phyloP scores from a whole-genome alignment of 805 yeast genomes.

The Saccharomycopsis sp. region DNA sequence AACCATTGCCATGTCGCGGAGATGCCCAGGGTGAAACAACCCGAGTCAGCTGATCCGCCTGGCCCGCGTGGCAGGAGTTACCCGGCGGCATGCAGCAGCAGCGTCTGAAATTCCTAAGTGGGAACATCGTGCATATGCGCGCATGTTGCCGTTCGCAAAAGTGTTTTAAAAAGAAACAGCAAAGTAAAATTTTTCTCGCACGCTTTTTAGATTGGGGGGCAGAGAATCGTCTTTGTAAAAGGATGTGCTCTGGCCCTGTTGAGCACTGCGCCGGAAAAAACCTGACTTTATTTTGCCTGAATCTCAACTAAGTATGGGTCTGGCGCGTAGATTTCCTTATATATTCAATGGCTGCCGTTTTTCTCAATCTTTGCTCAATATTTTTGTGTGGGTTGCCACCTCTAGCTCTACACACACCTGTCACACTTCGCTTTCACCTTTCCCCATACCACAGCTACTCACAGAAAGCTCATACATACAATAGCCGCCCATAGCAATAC shows the following conservation, averaged over 20 bases:
- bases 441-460: too few species aligned
- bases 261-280: too few species aligned
- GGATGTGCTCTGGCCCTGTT: not conserved
- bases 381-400: not conserved
- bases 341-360: slow-evolving; percentile 1
- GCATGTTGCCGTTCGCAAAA: slow-evolving; percentile 1
- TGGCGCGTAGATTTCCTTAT: not conserved
- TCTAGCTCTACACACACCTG: too few species aligned
- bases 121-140: not conserved
- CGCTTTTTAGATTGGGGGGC: not conserved
- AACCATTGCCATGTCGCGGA: not conserved
- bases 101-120: not conserved
- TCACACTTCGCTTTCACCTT: too few species aligned
- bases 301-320: not conserved
- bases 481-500: too few species aligned
- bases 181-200: not conserved
- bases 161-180: not conserved
- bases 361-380: not conserved
- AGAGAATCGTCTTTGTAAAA: not conserved
- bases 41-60: too few species aligned
- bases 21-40: not conserved
- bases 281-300: too few species aligned
- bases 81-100: not conserved
- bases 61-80: not conserved
- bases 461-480: too few species aligned